Base-by-base conservation (phyloP, 805 yeast genomes). In the Ogataea paraovalis region DNA sequence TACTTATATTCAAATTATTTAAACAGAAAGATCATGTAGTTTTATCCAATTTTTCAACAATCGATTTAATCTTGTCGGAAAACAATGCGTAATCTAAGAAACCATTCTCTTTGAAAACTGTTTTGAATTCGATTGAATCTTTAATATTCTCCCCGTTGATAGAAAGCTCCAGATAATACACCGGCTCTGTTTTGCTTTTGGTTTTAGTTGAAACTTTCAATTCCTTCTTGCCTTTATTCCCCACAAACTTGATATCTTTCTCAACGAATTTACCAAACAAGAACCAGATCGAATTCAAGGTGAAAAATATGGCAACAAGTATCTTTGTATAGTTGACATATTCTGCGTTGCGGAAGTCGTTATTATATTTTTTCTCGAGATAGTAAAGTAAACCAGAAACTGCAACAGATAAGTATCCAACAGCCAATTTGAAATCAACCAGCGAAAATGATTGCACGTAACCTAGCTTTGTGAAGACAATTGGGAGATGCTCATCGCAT, bases 41-140 rank as follows among this genome's bases (percentile, higher is more conserved):
- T 40, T 64, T 62, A 41, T 60, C 64, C 22, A 50, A 20, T 12
- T 49, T 41, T 18, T 47, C 45, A 2, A 57, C 49, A 21, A 60
- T 37, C 8, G 40, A 41, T 7, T 41, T 46, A 3, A 78, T 40
- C 28, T 65, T 55, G 3, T 51, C 48, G 18, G 59, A 57, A 39
- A 70, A 65, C 22, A 58, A 69, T 22, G 61, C 67, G 37, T 67
- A 56, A 37, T 73, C 73, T 50, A 73, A 65, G 44, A 53, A 74
- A 1, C 83, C 82, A 44, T 71, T 67, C 13, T 62, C 65, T 48
- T 74, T 79, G 52, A 76, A 80, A 42, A 80, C 55, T 47, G 72
- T 65, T 7, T 64, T 66, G 41, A 78, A 69, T 34, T 65, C 70
- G 18, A 73, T 53, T 2, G 54, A 41, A 2, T 62, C 48, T 5